A percentile compares a stretch with the other conserved stretches of the same genome.
Evolutionary conservation across 176 grass and related monocot genomes (phyloP).

Genomic region (Alloteropsis semialata): DNA sequence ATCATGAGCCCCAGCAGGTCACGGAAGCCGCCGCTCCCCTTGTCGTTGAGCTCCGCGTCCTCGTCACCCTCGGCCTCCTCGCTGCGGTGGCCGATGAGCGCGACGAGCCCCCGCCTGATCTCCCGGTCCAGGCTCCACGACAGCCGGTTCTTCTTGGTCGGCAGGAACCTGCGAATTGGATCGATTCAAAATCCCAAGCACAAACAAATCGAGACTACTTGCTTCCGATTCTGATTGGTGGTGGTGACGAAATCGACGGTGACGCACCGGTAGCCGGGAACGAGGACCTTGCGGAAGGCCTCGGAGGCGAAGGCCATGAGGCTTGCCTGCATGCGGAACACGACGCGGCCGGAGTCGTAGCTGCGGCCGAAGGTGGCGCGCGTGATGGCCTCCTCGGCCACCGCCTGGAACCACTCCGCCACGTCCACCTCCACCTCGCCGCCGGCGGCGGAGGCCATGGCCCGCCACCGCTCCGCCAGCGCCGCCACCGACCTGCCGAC

Average conservation of each 20-base stretch:
- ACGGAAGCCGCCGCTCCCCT: slow-evolving; percentile 8
- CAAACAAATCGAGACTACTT: too few relatives aligned
- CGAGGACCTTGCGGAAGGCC: slow-evolving; percentile 88
- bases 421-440: slow-evolving; percentile 85
- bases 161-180: slow-evolving; percentile 49
- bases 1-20: slow-evolving; percentile 87
- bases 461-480: slow-evolving; percentile 48
- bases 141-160: slow-evolving; percentile 67
- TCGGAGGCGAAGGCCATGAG: slow-evolving; percentile 80
- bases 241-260: neutral
- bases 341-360: slow-evolving; percentile 61
- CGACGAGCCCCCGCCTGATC: slow-evolving; percentile 53
- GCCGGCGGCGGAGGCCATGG: slow-evolving; percentile 39
- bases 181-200: neutral
- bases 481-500: slow-evolving; percentile 60
- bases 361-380: slow-evolving; percentile 66
- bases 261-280: slow-evolving; percentile 73
- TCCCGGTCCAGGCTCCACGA: slow-evolving; percentile 81
- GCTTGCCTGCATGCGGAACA: slow-evolving; percentile 71
- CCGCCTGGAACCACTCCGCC: slow-evolving; percentile 80
- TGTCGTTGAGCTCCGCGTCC: neutral
- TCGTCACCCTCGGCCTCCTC: slow-evolving; percentile 12
- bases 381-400: slow-evolving; percentile 73
- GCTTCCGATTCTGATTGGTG: too few relatives aligned
- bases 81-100: slow-evolving; percentile 58